Conservation (phyloP, 352 stramenopile species). For the Blastocystis sp. region DNA sequence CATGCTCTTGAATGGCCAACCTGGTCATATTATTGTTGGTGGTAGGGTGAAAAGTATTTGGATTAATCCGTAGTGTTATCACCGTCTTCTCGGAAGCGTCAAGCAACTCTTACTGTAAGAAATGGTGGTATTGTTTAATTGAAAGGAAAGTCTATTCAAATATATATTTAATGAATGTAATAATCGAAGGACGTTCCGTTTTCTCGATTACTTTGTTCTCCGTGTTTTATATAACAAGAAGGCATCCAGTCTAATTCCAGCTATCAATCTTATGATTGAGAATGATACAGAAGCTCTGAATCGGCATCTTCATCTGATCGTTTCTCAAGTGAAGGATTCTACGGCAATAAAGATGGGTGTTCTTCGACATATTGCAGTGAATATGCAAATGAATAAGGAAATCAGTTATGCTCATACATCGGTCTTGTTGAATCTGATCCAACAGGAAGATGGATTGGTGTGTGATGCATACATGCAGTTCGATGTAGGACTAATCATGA, state of each 20-base stretch:
- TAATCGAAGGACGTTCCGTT: neutral
- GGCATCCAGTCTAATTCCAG: neutral
- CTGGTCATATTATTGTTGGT: neutral
- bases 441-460: constrained; percentile 30
- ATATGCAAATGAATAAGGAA: constrained; percentile 46
- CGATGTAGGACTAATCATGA: neutral
- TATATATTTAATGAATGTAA: constrained; percentile 38
- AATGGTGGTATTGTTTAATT: neutral
- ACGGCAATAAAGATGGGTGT: constrained; percentile 35
- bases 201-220: constrained; percentile 17
- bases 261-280: constrained; percentile 15
- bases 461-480: constrained; percentile 25
- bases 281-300: constrained; percentile 13
- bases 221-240: constrained; percentile 37
- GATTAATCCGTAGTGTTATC: neutral
- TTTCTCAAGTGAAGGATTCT: constrained; percentile 20
- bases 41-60: neutral
- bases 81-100: neutral
- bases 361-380: constrained; percentile 9
- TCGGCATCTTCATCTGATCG: constrained; percentile 5
- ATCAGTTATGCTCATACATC: neutral
- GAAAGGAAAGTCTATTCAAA: constrained; percentile 24
- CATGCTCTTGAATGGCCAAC: neutral
- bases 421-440: constrained; percentile 1
- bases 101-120: neutral